Evolutionary conservation across 768 basidiomycete species (phyloP), one percentile per base, ranked within the genome.

Genomic region (Leucocoprinus leucothites): DNA sequence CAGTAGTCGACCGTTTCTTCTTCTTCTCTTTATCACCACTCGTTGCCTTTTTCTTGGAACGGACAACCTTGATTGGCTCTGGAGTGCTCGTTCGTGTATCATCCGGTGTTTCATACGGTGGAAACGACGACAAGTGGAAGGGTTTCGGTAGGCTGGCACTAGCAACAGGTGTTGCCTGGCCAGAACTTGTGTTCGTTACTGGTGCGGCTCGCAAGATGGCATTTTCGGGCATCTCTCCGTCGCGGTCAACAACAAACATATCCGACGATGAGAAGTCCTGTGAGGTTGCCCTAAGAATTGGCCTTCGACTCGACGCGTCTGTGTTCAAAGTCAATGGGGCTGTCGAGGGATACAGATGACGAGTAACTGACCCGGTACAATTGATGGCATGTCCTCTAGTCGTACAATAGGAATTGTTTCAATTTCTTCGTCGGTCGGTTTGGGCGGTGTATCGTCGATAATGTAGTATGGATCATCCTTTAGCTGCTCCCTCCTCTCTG

Each of bases 401-500:
- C 76, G 82, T 26, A 98, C 91, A 21, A 99, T 83, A 0, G 96
- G 95, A 69, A 98, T 98, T 8, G 86, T 82, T 62, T 97, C 94
- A n/a, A 97, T 60, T 64, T 97, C 92, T 11, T 82, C 79, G 7
- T 69, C 58, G 22, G 56, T 49, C 52, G 41, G 48, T 18, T 69
- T 74, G 59, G 75, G 65, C 1, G 81, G 73, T 51, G 67, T 71
- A 40, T 83, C 81, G 60, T 91, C 88, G 36, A 85, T 77, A 59
- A 97, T 85, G 69, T 97, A 95, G 71, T 94, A 97, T 3, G 95
- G 94, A 65, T 98, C 94, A 58, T 93, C 90, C 38, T 82, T 82
- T 59, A 86, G 75, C 57, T 86, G 82, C 48, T 87, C 93, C 46
- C 85, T 71, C 26, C 91, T 80, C 61, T 89, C 91, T 24, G 82